Evolutionary conservation across 1,139 yeast species (phyloP), one percentile per base, ranked within the genome.

Genomic region (Zhuliangozyma blackwelliae): DNA sequence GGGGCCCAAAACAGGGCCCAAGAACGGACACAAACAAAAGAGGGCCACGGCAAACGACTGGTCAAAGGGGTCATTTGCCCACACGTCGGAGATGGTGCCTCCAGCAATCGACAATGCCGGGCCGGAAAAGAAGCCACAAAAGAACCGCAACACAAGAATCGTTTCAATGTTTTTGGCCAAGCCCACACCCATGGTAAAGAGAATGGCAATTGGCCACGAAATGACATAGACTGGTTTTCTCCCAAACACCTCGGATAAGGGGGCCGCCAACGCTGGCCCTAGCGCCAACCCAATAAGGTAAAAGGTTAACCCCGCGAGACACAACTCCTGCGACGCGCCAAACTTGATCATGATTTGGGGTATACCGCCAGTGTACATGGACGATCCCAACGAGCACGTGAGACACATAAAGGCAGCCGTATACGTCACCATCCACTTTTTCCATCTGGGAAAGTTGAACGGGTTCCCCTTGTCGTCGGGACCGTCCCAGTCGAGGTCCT

Each of bases 101-200:
- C 90, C 94, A 10, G 92, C 96, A 47, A 86, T 79, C 4, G 95
- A 81, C 54, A 89, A 68, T 0, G 95, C 89, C 5, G 96, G 96
- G 5, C 92, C 79, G 1, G 94, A 86, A 40, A 84, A 70, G 25
- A 83, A 68, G 3, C 97, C 97, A 28, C 89, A 75, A 48, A 89
- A 76, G 55, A 88, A 85, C 48, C 97, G 69, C 36, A 86, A 63
- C 2, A 87, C 82, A 34, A 86, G 63, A 29, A 85, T 66, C 22
- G 75, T 66, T 37, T 75, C 61, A 43, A 82, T 77, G 45, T 81
- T 75, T 23, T 66, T 57, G 1, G 86, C 64, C 40, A 82, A 64
- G 10, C 87, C 90, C 37, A 82, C 82, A 39, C 90, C 92, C 82
- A 82, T 77, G 22, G 81, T 77, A 59, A 83, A 82, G 29, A 83